Conservation (phyloP, 495 filamentous ascomycete species). For the Antarctomyces pellizariae region DNA sequence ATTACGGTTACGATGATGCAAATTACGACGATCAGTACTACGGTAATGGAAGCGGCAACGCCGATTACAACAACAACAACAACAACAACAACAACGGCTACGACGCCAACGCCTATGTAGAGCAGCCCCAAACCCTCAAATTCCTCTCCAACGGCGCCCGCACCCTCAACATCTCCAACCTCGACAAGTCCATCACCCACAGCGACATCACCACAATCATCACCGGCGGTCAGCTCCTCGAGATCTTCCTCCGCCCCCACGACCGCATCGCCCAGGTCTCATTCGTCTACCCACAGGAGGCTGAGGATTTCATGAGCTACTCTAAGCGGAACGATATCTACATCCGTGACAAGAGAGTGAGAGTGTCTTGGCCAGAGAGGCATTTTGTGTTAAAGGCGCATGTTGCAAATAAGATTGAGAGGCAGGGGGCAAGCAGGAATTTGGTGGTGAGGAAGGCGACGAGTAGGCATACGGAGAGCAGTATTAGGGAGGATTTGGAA, state of each 20-base stretch:
- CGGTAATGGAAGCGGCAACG: too few species aligned
- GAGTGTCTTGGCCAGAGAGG: slow-evolving; percentile 37
- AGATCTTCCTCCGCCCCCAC: slow-evolving; percentile 38
- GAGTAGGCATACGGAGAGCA: slow-evolving; percentile 32
- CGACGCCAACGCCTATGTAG: too few species aligned
- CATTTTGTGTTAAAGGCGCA: slow-evolving; percentile 47
- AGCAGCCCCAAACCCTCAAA: too few species aligned
- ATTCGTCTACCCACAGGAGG: slow-evolving; percentile 40
- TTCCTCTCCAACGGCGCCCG: background rate
- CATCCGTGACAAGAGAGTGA: slow-evolving; percentile 43
- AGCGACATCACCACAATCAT: slow-evolving; percentile 40
- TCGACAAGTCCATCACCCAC: slow-evolving; percentile 40
- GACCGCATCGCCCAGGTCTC: slow-evolving; percentile 44
- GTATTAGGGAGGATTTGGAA: slow-evolving; percentile 50
- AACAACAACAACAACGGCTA: too few species aligned
- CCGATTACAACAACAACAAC: too few species aligned
- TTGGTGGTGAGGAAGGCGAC: slow-evolving; percentile 37
- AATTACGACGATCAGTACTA: too few species aligned
- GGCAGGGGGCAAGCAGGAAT: slow-evolving; percentile 61
- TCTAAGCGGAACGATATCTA: slow-evolving; percentile 44
- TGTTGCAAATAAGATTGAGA: slow-evolving; percentile 38
- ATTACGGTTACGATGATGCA: too few species aligned
- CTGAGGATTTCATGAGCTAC: slow-evolving; percentile 38
- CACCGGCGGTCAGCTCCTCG: slow-evolving; percentile 44
- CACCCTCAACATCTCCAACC: slow-evolving; percentile 36